A percentile compares a stretch with the other conserved stretches of the same genome.
Evolutionary conservation across 2,329 filamentous ascomycete species (phyloP).

Genomic region (Alternaria triticimaculans): DNA sequence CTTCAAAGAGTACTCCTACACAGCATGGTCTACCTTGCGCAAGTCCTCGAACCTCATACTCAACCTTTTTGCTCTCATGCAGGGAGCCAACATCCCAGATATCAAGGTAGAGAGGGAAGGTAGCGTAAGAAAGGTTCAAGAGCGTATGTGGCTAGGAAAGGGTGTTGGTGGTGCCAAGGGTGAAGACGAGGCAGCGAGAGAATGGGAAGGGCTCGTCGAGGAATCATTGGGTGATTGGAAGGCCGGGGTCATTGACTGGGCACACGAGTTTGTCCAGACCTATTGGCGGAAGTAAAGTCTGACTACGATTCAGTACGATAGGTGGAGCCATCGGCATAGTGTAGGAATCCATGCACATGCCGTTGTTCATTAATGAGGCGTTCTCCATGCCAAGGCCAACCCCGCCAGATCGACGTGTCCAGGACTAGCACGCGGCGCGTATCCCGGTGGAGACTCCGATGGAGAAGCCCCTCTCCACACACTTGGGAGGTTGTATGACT

Average conservation of each 20-base stretch:
- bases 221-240: slow-evolving; percentile 84
- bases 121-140: slow-evolving; percentile 91
- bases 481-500: background rate
- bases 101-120: slow-evolving; percentile 92
- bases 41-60: slow-evolving; percentile 91
- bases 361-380: background rate
- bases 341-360: background rate
- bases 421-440: background rate
- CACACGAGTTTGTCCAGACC: slow-evolving; percentile 88
- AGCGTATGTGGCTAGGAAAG: slow-evolving; percentile 86
- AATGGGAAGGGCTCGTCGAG: slow-evolving; percentile 88
- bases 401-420: background rate
- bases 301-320: background rate
- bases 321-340: background rate
- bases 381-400: background rate
- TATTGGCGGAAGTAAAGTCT: slow-evolving; percentile 70
- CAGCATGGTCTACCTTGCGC: slow-evolving; percentile 87
- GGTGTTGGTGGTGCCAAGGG: slow-evolving; percentile 54
- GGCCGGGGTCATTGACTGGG: slow-evolving; percentile 90
- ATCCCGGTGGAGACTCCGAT: slow-evolving; percentile 8
- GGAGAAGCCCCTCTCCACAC: slow-evolving; percentile 2
- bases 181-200: slow-evolving; percentile 88
- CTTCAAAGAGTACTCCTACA: slow-evolving; percentile 96
- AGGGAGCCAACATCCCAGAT: slow-evolving; percentile 95
- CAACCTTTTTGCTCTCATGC: slow-evolving; percentile 96